A percentile compares a stretch with the other conserved stretches of the same genome.
Conservation (phyloP, 192 early-diverging fungal genomes). For the Backusella parvicylindrica region DNA sequence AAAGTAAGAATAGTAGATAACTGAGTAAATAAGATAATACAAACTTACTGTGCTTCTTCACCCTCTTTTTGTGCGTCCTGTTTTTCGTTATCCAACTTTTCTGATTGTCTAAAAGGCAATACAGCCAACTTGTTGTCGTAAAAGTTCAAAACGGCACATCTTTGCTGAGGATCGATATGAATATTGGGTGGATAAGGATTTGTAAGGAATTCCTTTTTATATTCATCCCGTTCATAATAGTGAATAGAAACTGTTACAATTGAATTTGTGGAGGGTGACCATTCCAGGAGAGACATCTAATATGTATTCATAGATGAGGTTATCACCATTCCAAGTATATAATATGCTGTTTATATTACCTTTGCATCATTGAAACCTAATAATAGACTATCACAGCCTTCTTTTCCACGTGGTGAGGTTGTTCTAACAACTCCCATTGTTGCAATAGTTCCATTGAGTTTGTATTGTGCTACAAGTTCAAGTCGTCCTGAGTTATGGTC, state of each 20-base stretch:
- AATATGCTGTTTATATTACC: slow-evolving; percentile 36
- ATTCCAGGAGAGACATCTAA: slow-evolving; percentile 92
- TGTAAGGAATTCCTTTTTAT: slow-evolving; percentile 70
- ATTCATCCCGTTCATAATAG: slow-evolving; percentile 92
- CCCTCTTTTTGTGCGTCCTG: slow-evolving; percentile 51
- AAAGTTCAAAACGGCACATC: slow-evolving; percentile 87
- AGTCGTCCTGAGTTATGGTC: slow-evolving; percentile 47
- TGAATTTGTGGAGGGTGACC: slow-evolving; percentile 64
- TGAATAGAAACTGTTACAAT: slow-evolving; percentile 94
- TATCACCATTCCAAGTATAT: not conserved
- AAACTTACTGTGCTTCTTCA: slow-evolving; percentile 42
- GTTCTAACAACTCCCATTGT: slow-evolving; percentile 71
- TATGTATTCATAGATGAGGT: not conserved
- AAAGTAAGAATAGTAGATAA: not conserved
- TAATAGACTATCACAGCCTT: slow-evolving; percentile 69
- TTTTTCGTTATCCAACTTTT: slow-evolving; percentile 30
- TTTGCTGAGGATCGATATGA: slow-evolving; percentile 77
- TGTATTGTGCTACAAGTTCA: slow-evolving; percentile 60
- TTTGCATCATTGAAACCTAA: slow-evolving; percentile 83
- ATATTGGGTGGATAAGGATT: slow-evolving; percentile 62
- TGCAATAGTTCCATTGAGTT: slow-evolving; percentile 64
- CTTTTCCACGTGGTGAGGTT: slow-evolving; percentile 53
- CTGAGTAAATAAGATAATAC: no score
- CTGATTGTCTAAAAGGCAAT: slow-evolving; percentile 79
- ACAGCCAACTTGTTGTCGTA: slow-evolving; percentile 89